These are phyloP conservation scores for Amesomyces nigricolor DNA, from an alignment of 2,329 filamentous ascomycete genomes.

Conservation along the genomic window DNA sequence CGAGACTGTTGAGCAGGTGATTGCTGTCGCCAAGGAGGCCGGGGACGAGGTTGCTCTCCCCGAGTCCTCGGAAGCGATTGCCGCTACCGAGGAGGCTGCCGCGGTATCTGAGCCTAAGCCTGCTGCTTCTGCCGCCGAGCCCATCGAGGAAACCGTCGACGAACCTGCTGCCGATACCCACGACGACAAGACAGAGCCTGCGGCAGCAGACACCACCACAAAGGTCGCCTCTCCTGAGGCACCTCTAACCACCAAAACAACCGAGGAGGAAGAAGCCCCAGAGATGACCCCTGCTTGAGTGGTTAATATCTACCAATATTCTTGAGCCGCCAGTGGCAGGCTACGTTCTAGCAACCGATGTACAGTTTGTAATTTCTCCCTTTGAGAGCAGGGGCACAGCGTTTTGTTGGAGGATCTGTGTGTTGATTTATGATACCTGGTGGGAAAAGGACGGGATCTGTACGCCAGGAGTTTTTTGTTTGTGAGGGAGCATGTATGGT, in stretches of 20 bases:
- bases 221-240: neutral
- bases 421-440: conserved; percentile 26
- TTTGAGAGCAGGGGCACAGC: conserved; percentile 9
- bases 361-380: conserved; percentile 17
- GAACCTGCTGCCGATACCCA: conserved; percentile 1
- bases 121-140: neutral
- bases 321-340: conserved; percentile 9
- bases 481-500: conserved; percentile 13
- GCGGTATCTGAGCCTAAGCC: conserved; percentile 1
- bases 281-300: conserved; percentile 6
- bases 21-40: conserved; percentile 17
- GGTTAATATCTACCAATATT: neutral
- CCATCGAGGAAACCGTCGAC: neutral
- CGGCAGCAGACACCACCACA: neutral
- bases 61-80: neutral
- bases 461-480: conserved; percentile 15
- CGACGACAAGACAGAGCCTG: neutral
- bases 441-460: conserved; percentile 11
- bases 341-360: conserved; percentile 11
- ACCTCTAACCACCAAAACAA: neutral
- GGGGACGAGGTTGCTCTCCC: conserved; percentile 18
- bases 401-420: conserved; percentile 15
- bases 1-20: conserved; percentile 23
- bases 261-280: neutral
- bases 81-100: neutral